Conservation (phyloP, 2,329 filamentous ascomycete genomes). For the Sclerotinia sclerotiorum region DNA sequence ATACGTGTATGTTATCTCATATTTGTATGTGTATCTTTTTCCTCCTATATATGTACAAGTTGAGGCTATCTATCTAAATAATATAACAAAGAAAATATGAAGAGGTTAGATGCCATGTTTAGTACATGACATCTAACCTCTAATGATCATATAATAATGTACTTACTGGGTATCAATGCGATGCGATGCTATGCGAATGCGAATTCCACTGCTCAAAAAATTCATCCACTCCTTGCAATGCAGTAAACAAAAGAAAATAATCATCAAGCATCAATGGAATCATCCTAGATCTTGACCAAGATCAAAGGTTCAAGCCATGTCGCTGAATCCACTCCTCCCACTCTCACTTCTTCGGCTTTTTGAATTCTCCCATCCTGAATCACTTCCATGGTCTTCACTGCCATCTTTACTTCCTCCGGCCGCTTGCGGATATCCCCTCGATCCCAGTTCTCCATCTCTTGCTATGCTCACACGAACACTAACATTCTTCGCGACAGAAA, state of each 20-base stretch:
- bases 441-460: background rate
- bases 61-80: background rate
- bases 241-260: constrained; percentile 15
- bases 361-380: constrained; percentile 13
- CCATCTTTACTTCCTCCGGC: constrained; percentile 1
- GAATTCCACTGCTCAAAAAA: background rate
- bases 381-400: constrained; percentile 14
- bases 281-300: constrained; percentile 1
- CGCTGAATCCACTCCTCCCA: constrained; percentile 19
- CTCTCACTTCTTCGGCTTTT: constrained; percentile 13
- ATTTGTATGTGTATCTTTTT: background rate
- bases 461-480: constrained; percentile 28
- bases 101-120: background rate
- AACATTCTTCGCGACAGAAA: constrained; percentile 34
- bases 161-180: constrained; percentile 9
- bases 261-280: constrained; percentile 11
- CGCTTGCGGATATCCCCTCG: background rate
- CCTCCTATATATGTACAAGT: constrained; percentile 8
- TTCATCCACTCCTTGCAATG: constrained; percentile 15
- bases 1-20: background rate
- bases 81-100: background rate
- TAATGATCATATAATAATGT: constrained; percentile 3
- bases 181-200: background rate
- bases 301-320: constrained; percentile 3
- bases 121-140: background rate